Evolutionary conservation across 176 grass and related monocot species (phyloP), one percentile per base, ranked within the genome.

Genomic region (Bothriochloa decipiens): DNA sequence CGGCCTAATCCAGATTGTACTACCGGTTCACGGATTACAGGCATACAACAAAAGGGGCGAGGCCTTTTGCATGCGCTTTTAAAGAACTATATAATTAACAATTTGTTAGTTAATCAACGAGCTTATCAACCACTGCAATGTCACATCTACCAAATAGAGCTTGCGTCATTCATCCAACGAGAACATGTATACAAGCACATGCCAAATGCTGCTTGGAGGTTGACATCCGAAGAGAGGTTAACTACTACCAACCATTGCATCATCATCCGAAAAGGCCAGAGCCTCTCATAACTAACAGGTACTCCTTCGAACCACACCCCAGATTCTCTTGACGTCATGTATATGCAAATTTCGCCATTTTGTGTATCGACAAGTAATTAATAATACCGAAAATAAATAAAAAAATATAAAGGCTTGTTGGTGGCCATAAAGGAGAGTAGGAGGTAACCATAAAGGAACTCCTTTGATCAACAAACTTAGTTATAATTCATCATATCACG

Each of bases 1-100:
- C 66, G 58, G 58, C 66, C 72, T 69, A 77, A 74, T 78, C 74
- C 67, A 60, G 66, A 68, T 73, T 74, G 88, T 79, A 79, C 50
- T 63, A 42, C 11, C 46, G 40, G 79, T 46, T 90, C 79, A 86
- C 16, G 79, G 79, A 57, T 14, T 14, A 55, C 55, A 72, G 28
- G 55, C 41, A 72, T 49, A 70, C 12, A 72, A 20, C 57, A 74
- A 83, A 85, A 90, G 45, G 88, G 47, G 18, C 16, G 36, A 32
- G 8, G 20, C 58, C 79, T 86, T 86, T 86, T 67, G 79, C 63
- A 49, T 52, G 63, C 50, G 22, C 71, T 78, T 78, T 25, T 60
- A n/a, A 53, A 85, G 11, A 68, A 40, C 37, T 32, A 32, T 32
- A 32, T 32, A 32, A 32, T 2, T 7, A 66, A 39, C 46, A n/a